These are phyloP conservation scores for Scutellospora calospora DNA, from an alignment of 371 early-diverging fungal species.

Conservation along the genomic window DNA sequence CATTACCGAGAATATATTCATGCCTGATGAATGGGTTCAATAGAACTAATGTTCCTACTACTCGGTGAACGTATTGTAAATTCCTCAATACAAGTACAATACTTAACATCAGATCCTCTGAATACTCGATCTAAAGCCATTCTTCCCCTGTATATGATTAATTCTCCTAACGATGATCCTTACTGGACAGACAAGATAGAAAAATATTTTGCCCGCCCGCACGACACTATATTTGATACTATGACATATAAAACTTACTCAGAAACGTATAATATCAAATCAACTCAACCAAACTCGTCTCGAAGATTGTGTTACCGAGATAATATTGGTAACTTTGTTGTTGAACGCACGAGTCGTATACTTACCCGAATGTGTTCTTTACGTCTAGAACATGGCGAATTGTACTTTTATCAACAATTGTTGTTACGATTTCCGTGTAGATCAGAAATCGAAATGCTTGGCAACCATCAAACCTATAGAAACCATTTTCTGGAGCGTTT, in stretches of 20 bases:
- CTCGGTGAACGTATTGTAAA: background rate
- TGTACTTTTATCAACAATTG: slow-evolving; percentile 11
- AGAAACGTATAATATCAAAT: too few species aligned
- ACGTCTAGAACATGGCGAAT: background rate
- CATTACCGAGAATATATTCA: too few species aligned
- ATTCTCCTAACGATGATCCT: background rate
- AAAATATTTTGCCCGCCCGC: slow-evolving; percentile 11
- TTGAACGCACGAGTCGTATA: background rate
- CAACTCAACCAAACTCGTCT: too few species aligned
- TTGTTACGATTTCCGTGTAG: background rate
- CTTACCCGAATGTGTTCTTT: background rate
- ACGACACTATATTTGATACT: background rate
- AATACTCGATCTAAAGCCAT: background rate
- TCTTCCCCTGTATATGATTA: background rate
- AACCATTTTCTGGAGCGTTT: background rate
- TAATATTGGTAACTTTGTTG: background rate
- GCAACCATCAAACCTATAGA: background rate
- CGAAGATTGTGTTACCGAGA: background rate
- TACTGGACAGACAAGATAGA: background rate
- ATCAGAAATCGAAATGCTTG: background rate
- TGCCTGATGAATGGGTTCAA: background rate
- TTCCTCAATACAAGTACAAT: too few species aligned
- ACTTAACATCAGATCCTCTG: background rate
- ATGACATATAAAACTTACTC: background rate
- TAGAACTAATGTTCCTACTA: background rate